A percentile compares a stretch with the other conserved stretches of the same genome.
phyloP scores from a whole-genome alignment of 2,329 filamentous ascomycete genomes.

The Claviceps sp. region DNA sequence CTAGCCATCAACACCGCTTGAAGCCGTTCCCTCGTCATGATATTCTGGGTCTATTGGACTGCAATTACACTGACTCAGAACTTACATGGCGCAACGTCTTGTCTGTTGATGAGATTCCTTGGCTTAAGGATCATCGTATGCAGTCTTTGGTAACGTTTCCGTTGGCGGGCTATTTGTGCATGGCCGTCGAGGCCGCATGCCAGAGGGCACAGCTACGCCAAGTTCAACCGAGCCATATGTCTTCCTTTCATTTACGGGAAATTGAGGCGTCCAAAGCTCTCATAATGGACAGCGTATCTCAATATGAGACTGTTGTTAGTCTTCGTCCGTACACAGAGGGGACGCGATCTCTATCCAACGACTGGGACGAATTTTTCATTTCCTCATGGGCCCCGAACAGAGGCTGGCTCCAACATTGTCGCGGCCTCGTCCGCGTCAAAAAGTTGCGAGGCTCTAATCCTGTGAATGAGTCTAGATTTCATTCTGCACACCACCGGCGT shows the following conservation, averaged over 20 bases:
- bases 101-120: conserved; percentile 36
- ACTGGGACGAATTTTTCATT: conserved; percentile 44
- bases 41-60: conserved; percentile 30
- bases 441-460: conserved; percentile 9
- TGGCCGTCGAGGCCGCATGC: conserved; percentile 34
- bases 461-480: conserved; percentile 5
- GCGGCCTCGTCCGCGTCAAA: conserved; percentile 31
- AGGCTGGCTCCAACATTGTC: conserved; percentile 46
- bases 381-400: conserved; percentile 37
- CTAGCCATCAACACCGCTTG: conserved; percentile 27
- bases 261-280: conserved; percentile 15
- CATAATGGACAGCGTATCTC: conserved; percentile 13
- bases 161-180: conserved; percentile 36
- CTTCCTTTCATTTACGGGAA: conserved; percentile 12
- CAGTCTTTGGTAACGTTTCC: conserved; percentile 43
- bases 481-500: not conserved
- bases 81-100: conserved; percentile 36
- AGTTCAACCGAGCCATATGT: conserved; percentile 11
- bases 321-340: conserved; percentile 16
- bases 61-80: conserved; percentile 30
- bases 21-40: conserved; percentile 29
- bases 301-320: conserved; percentile 14
- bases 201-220: conserved; percentile 19
- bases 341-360: conserved; percentile 21
- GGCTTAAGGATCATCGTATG: conserved; percentile 44